Conservation (phyloP, 2,329 filamentous ascomycete genomes). For the Arthrinium phaeospermum region DNA sequence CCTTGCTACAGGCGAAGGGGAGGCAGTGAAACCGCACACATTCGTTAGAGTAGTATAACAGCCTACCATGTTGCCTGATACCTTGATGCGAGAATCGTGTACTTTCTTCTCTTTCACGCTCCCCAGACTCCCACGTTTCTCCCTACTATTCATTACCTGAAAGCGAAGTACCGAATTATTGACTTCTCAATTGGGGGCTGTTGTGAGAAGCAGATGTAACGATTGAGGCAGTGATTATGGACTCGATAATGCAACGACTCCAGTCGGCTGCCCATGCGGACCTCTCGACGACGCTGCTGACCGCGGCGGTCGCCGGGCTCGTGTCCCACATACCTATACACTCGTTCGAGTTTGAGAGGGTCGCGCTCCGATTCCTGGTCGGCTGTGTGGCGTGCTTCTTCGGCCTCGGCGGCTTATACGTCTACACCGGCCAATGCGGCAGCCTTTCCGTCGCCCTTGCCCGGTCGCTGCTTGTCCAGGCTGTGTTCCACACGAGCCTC, state of each 20-base stretch:
- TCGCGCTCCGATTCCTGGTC: neutral
- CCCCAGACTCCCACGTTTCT: neutral
- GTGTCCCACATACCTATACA: neutral
- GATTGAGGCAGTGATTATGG: neutral
- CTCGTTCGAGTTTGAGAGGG: neutral
- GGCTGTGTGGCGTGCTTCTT: neutral
- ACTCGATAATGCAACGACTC: neutral
- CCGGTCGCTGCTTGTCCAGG: neutral
- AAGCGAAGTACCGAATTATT: neutral
- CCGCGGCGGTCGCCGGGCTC: neutral
- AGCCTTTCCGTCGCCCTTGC: neutral
- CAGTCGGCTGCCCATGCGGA: neutral
- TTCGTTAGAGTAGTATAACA: no score
- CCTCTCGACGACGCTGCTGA: neutral
- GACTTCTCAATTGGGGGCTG: neutral
- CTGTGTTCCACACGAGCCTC: conserved; percentile 26
- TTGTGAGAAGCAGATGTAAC: neutral
- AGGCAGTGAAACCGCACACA: neutral
- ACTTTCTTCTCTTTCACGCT: neutral
- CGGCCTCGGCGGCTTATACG: neutral
- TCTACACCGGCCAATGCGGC: neutral
- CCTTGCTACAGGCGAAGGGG: neutral
- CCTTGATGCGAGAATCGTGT: neutral
- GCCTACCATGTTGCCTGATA: neutral
- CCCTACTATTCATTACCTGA: neutral